Percentiles rank a stretch among this genome's conserved stretches.
phyloP scores from a whole-genome alignment of 2,329 filamentous ascomycete species.

The Xylaria multiplex region DNA sequence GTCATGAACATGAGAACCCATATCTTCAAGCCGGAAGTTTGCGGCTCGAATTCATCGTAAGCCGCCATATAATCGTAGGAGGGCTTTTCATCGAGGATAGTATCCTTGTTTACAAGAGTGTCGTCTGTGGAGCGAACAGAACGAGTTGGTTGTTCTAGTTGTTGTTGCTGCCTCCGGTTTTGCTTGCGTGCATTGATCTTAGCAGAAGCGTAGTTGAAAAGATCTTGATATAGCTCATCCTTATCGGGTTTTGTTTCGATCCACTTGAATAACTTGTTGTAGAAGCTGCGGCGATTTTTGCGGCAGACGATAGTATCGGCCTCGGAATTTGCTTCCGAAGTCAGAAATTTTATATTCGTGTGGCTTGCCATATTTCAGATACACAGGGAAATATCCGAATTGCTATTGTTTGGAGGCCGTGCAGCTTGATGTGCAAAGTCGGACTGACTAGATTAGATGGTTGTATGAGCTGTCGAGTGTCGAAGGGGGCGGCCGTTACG shows the following conservation, averaged over 20 bases:
- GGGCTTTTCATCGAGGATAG: not conserved
- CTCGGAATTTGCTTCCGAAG: not conserved
- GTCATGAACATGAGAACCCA: slow-evolving; percentile 15
- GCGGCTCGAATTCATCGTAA: slow-evolving; percentile 6
- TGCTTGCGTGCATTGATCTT: not conserved
- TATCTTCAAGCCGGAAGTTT: not conserved
- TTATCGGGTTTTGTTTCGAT: not conserved
- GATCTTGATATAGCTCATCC: slow-evolving; percentile 5
- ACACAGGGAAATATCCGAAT: no score
- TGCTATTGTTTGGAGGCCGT: not conserved
- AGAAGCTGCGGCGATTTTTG: not conserved
- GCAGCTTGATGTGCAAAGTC: not conserved
- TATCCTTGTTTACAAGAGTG: not conserved
- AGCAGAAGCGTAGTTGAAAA: not conserved
- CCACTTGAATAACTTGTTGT: not conserved
- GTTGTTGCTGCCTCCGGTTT: slow-evolving; percentile 9
- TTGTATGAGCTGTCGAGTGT: not conserved
- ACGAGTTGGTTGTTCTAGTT: not conserved
- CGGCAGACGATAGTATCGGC: not conserved
- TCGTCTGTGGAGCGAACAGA: not conserved
- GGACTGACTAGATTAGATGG: not conserved
- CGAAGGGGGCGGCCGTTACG: not conserved
- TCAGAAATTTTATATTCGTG: not conserved
- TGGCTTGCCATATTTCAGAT: not conserved
- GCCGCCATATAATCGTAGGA: slow-evolving; percentile 2